Conservation (phyloP, 306 rosid species). For the Styphnolobium japonicum region DNA sequence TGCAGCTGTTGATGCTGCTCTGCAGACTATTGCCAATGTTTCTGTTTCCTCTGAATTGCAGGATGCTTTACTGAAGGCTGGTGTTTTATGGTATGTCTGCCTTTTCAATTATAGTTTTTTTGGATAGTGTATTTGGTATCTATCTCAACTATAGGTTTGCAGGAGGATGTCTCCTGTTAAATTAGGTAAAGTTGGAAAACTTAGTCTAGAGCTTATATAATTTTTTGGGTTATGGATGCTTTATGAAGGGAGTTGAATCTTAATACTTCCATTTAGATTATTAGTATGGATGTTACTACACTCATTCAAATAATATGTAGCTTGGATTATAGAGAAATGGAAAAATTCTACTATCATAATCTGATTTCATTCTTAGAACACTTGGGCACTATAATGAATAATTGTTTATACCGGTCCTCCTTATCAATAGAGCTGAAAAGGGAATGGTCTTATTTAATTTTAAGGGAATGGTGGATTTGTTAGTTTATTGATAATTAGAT, state of each 20-base stretch:
- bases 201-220: neutral
- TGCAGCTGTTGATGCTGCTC: conserved; percentile 83
- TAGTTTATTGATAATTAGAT: neutral
- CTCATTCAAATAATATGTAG: neutral
- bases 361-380: neutral
- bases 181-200: neutral
- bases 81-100: conserved; percentile 79
- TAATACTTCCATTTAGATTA: neutral
- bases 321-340: neutral
- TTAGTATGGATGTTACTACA: neutral
- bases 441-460: neutral
- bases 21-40: conserved; percentile 85
- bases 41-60: conserved; percentile 89
- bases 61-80: conserved; percentile 84
- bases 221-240: neutral
- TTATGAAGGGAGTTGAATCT: neutral
- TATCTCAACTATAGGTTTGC: conserved; percentile 6
- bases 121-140: neutral
- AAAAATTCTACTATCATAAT: neutral
- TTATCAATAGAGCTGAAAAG: neutral
- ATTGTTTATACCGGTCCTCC: neutral
- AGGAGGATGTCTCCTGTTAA: neutral
- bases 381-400: neutral
- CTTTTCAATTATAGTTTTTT: neutral
- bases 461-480: neutral